Conservation (phyloP, 2,329 filamentous ascomycete species). For the Corinectria fuckeliana region DNA sequence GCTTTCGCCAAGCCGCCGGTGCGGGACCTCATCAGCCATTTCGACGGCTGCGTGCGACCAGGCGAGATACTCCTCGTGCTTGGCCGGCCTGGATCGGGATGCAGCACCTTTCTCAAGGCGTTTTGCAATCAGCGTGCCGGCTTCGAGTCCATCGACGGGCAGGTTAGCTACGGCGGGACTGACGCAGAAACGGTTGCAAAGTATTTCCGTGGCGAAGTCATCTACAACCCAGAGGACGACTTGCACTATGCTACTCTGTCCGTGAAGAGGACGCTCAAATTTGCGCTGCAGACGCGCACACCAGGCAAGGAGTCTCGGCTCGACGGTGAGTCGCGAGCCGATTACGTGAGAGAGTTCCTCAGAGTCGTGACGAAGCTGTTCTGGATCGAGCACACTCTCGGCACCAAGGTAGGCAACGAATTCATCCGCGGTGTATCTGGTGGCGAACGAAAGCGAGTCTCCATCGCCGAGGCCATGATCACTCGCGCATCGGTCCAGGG, state of each 20-base stretch:
- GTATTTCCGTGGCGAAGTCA: conserved; percentile 65
- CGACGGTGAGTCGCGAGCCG: conserved; percentile 65
- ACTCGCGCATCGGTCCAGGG: conserved; percentile 68
- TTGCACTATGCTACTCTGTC: conserved; percentile 73
- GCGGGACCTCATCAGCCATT: conserved; percentile 69
- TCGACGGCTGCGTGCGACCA: conserved; percentile 72
- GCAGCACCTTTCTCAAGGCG: conserved; percentile 73
- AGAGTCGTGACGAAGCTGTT: conserved; percentile 73
- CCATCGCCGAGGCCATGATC: conserved; percentile 72
- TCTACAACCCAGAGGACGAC: conserved; percentile 73
- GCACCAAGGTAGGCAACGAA: conserved; percentile 74
- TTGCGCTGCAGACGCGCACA: conserved; percentile 70
- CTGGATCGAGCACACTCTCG: conserved; percentile 72
- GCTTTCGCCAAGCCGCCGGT: conserved; percentile 62
- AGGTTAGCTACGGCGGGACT: conserved; percentile 67
- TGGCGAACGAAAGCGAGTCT: conserved; percentile 75
- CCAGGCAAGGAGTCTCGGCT: conserved; percentile 55
- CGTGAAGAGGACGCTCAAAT: conserved; percentile 70
- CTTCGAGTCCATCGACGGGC: conserved; percentile 69
- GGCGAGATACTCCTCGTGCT: conserved; percentile 74
- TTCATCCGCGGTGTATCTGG: conserved; percentile 68
- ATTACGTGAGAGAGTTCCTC: conserved; percentile 60
- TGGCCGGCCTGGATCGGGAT: conserved; percentile 71
- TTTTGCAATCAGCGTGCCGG: conserved; percentile 73
- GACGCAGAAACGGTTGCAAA: conserved; percentile 54